phyloP scores from a whole-genome alignment of 2,329 filamentous ascomycete species.

The Phialocephala subalpina region DNA sequence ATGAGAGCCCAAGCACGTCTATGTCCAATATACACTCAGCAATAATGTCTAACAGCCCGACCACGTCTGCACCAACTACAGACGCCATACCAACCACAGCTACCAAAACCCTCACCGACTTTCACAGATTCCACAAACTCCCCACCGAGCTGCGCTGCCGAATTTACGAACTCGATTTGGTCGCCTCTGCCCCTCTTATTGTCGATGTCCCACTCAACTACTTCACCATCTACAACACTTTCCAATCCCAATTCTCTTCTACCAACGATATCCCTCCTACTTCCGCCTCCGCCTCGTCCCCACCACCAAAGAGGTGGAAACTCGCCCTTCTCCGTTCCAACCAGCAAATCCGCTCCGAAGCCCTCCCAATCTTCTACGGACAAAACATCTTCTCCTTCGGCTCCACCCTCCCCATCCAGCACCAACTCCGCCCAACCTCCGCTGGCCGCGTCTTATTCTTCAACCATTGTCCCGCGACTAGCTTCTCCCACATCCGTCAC shows the following conservation, averaged over 20 bases:
- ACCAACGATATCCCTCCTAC: not conserved
- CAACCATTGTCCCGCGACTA: not conserved
- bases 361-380: not conserved
- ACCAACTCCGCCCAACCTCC: not conserved
- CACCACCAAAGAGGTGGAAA: not conserved
- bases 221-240: not conserved
- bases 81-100: not conserved
- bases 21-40: no score
- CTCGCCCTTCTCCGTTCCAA: not conserved
- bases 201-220: not conserved
- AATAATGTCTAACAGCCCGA: not conserved
- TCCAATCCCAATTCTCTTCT: not conserved
- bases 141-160: not conserved
- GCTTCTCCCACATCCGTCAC: not conserved
- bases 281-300: not conserved
- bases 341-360: not conserved
- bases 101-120: not conserved
- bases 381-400: not conserved
- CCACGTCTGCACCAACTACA: not conserved
- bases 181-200: not conserved
- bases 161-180: not conserved
- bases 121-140: not conserved
- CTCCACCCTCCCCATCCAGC: no score
- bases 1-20: no score
- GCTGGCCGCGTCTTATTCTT: not conserved